Base-by-base conservation (phyloP, 1,284 basidiomycete genomes). In the Trichosporon sp. region DNA sequence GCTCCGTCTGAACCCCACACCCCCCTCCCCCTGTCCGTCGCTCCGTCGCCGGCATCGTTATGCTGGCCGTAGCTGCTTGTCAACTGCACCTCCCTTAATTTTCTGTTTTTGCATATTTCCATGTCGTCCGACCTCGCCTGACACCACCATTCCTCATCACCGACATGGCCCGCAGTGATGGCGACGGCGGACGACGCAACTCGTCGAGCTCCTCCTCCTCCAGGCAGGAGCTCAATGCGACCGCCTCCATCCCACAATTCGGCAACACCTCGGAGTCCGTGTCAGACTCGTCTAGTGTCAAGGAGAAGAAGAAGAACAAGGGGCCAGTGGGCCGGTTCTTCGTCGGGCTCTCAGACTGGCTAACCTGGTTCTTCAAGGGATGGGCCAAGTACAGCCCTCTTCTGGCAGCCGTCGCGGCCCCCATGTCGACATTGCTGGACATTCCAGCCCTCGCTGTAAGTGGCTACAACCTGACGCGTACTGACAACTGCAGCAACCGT, bases 391-490 rank as follows among this genome's bases (percentile, higher is more conserved):
- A 79, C 65, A 74, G 78, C 46, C 85, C 85, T 0, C 74, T 86
- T 4, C 68, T 84, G 6, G 82, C 85, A 0, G 84, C 85, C 7
- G 78, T 85, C 14, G 67, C 84, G 2, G 85, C 85, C 1, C 85
- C 85, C 0, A 70, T 85, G 10, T 78, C 82, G 1, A 85, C 85
- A 5, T 73, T 86, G 21, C 72, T 86, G 19, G 85, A 86, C 69
- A 85, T 86, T n/a, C 85, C 85, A 0, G 85, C 84, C 0, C 73
- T 86, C 16, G 79, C 78, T 2, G 83, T 84, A 67, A 74, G 81
- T 76, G 4, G 14, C 40, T 4, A 19, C 31, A 31, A 31, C 8
- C 19, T 26, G 32, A 66, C 7, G 26, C 14, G 0, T n/a, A 43
- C 51, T 43, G 2, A 59, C 3, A 43, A 19, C 46, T 16, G 14